Percentiles rank a stretch among this genome's conserved stretches.
Conservation (phyloP, 2,329 filamentous ascomycete genomes). For the Kalmusia sp. region DNA sequence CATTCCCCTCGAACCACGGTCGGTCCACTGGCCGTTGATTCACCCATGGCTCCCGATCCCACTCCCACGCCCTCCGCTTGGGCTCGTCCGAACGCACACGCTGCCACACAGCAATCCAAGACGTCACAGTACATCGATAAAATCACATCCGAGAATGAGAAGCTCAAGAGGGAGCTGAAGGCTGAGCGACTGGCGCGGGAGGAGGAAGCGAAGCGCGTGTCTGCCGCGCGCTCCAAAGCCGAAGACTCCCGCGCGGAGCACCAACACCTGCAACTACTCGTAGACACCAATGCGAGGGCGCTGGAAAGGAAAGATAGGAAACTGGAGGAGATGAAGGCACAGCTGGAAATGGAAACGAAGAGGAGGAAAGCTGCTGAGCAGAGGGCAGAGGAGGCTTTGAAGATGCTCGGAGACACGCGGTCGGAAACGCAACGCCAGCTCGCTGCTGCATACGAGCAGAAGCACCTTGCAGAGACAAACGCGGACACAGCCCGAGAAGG, state of each 20-base stretch:
- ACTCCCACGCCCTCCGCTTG: slow-evolving; percentile 28
- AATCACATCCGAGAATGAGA: slow-evolving; percentile 81
- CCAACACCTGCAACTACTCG: slow-evolving; percentile 72
- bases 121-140: slow-evolving; percentile 69
- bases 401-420: slow-evolving; percentile 68
- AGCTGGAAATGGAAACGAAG: slow-evolving; percentile 69
- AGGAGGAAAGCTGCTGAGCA: slow-evolving; percentile 66
- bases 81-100: slow-evolving; percentile 33
- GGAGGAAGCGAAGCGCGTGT: slow-evolving; percentile 73
- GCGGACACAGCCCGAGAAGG: slow-evolving; percentile 73
- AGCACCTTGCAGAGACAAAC: slow-evolving; percentile 63
- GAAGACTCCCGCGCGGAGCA: slow-evolving; percentile 72
- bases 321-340: slow-evolving; percentile 70
- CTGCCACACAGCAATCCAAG: slow-evolving; percentile 39
- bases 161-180: slow-evolving; percentile 71
- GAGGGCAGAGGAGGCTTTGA: slow-evolving; percentile 67
- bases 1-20: slow-evolving; percentile 38
- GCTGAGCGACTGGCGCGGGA: slow-evolving; percentile 61
- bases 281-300: slow-evolving; percentile 73
- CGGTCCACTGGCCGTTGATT: slow-evolving; percentile 41
- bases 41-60: slow-evolving; percentile 30
- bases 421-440: slow-evolving; percentile 68
- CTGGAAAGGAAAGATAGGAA: slow-evolving; percentile 77
- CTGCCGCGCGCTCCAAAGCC: slow-evolving; percentile 74
- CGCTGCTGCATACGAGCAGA: slow-evolving; percentile 60